Evolutionary conservation across 495 filamentous ascomycete species (phyloP).

Genomic region (Trichoderma reesei): DNA sequence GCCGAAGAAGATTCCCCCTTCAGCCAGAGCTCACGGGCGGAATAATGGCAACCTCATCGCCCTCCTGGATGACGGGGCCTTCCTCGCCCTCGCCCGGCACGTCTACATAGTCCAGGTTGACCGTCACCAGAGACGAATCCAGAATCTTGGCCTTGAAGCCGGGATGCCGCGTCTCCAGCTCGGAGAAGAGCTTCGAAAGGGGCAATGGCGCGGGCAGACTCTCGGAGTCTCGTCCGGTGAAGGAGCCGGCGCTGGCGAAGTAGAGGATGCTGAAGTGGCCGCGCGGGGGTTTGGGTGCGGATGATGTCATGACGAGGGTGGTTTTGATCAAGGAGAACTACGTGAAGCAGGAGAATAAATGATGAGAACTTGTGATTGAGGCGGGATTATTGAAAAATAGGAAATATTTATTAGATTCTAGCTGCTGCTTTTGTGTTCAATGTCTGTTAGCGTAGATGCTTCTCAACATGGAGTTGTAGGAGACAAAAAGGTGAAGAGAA

Average conservation of each 20-base stretch:
- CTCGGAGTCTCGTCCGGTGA: constrained; percentile 63
- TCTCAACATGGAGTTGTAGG: neutral
- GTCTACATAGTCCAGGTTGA: constrained; percentile 87
- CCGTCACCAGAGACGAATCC: constrained; percentile 66
- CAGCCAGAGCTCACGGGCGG: constrained; percentile 88
- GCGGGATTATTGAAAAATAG: too few relatives aligned
- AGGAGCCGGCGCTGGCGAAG: constrained; percentile 71
- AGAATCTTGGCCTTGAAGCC: constrained; percentile 71
- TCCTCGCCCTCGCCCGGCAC: constrained; percentile 36
- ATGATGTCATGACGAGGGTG: constrained; percentile 16
- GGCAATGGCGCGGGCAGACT: constrained; percentile 62
- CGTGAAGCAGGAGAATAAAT: too few relatives aligned
- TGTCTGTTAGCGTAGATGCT: constrained; percentile 16
- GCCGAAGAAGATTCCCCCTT: constrained; percentile 5
- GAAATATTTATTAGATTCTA: neutral
- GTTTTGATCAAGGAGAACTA: neutral
- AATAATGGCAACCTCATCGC: constrained; percentile 90
- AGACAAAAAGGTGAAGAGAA: constrained; percentile 9
- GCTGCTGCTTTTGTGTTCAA: neutral
- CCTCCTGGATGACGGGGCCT: constrained; percentile 51
- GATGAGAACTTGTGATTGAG: too few relatives aligned
- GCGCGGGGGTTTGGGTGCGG: constrained; percentile 31
- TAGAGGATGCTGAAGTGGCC: constrained; percentile 75
- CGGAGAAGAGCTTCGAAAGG: constrained; percentile 52
- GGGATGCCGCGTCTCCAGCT: constrained; percentile 68